A percentile compares a stretch with the other conserved stretches of the same genome.
Evolutionary conservation across 805 yeast genomes (phyloP).

Genomic region (Kluyveromyces dobzhanskii): DNA sequence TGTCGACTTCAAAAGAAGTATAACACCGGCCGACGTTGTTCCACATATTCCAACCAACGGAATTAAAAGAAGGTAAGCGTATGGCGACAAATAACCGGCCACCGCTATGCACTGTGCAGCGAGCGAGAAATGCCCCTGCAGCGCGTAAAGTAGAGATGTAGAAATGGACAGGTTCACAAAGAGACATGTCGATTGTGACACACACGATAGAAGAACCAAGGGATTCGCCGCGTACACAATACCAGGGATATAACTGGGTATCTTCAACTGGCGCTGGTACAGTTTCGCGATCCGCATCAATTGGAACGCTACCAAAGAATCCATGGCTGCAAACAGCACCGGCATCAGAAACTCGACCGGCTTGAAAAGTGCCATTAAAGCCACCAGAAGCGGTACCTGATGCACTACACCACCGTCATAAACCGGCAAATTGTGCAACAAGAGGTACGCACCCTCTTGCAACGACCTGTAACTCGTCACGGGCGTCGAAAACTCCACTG

Average conservation of each 20-base stretch:
- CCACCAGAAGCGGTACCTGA: constrained; percentile 70
- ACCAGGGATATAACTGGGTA: constrained; percentile 40
- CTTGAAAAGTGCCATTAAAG: constrained; percentile 22
- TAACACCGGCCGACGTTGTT: constrained; percentile 5
- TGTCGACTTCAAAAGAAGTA: constrained; percentile 1
- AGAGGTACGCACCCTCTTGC: constrained; percentile 59
- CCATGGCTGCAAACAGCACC: constrained; percentile 49
- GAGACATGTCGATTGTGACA: constrained; percentile 58
- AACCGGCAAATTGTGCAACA: constrained; percentile 48
- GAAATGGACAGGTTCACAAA: constrained; percentile 54
- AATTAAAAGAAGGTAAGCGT: constrained; percentile 51
- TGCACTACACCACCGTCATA: constrained; percentile 84
- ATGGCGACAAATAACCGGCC: constrained; percentile 55
- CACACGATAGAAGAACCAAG: constrained; percentile 54
- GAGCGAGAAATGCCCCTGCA: constrained; percentile 32
- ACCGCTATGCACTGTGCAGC: constrained; percentile 49
- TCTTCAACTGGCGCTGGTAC: constrained; percentile 13
- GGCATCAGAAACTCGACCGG: constrained; percentile 8
- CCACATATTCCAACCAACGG: constrained; percentile 39
- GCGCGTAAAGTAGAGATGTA: constrained; percentile 38
- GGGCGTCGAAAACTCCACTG: constrained; percentile 30
- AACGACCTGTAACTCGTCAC: constrained; percentile 36
- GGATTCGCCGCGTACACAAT: constrained; percentile 76
- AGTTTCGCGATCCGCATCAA: constrained; percentile 40
- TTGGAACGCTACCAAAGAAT: constrained; percentile 47